phyloP scores from a whole-genome alignment of 176 grass and related monocot genomes.

The Triticum timopheevii region DNA sequence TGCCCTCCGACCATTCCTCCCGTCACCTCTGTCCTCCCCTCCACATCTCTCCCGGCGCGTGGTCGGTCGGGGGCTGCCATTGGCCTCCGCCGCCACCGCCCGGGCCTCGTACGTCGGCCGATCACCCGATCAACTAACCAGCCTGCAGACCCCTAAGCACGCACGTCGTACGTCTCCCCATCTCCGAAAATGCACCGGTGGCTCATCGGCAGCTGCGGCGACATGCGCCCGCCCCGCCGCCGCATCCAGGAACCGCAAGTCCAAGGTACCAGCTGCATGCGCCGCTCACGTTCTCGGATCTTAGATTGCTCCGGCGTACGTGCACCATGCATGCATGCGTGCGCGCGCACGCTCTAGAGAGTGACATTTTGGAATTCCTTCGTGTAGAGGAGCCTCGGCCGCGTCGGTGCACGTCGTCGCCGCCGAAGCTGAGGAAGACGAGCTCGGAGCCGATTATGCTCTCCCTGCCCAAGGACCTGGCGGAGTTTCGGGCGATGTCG shows the following conservation, averaged over 20 bases:
- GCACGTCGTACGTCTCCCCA: neutral
- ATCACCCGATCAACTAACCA: neutral
- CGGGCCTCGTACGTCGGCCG: neutral
- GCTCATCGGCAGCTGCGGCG: constrained; percentile 51
- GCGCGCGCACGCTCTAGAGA: neutral
- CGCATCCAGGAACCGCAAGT: neutral
- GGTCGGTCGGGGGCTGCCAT: constrained; percentile 47
- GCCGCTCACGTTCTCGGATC: neutral
- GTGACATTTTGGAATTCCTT: neutral
- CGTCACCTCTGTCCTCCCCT: neutral
- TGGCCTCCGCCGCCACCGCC: constrained; percentile 37
- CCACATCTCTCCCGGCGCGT: constrained; percentile 13
- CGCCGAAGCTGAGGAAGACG: constrained; percentile 44
- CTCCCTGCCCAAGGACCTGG: constrained; percentile 62
- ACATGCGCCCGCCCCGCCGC: constrained; percentile 29
- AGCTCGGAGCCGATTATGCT: constrained; percentile 51
- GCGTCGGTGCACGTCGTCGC: neutral
- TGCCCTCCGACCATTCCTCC: constrained; percentile 27
- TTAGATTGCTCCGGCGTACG: neutral
- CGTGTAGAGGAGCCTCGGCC: neutral
- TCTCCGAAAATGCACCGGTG: constrained; percentile 41
- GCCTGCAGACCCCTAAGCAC: neutral
- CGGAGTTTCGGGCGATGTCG: constrained; percentile 59
- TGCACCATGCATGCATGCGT: neutral
- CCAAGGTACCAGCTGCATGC: neutral